phyloP scores from a whole-genome alignment of 805 yeast genomes.

The Priceomyces melissophilus region DNA sequence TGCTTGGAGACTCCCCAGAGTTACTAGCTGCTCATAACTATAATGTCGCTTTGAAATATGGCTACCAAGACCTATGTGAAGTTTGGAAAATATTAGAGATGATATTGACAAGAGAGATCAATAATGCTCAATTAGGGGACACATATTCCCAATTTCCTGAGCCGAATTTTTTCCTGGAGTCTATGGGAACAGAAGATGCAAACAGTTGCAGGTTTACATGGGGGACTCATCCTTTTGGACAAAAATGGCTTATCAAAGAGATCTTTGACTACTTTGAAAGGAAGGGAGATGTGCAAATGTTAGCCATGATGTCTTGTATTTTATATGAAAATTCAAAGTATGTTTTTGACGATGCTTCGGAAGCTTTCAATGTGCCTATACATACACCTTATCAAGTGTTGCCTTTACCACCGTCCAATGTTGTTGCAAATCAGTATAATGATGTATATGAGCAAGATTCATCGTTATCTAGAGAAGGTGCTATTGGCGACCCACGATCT shows the following conservation, averaged over 20 bases:
- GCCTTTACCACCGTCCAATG: constrained; percentile 27
- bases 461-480: constrained; percentile 2
- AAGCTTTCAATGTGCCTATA: constrained; percentile 35
- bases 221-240: constrained; percentile 81
- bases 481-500: not conserved
- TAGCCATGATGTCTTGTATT: constrained; percentile 82
- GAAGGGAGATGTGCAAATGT: constrained; percentile 75
- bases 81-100: constrained; percentile 68
- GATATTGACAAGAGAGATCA: constrained; percentile 41
- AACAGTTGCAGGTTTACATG: constrained; percentile 49
- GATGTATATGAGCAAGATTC: constrained; percentile 3
- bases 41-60: constrained; percentile 61
- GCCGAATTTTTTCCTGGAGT: constrained; percentile 3
- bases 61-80: constrained; percentile 60
- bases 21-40: constrained; percentile 68
- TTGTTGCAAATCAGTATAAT: constrained; percentile 9
- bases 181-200: constrained; percentile 8
- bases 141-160: not conserved
- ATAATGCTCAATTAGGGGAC: not conserved
- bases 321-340: constrained; percentile 43
- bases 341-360: constrained; percentile 14
- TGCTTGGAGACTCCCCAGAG: constrained; percentile 62
- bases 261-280: constrained; percentile 63
- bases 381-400: constrained; percentile 43
- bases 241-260: constrained; percentile 58